phyloP scores from a whole-genome alignment of 208 protist species.

The Herpetomonas muscarum region DNA sequence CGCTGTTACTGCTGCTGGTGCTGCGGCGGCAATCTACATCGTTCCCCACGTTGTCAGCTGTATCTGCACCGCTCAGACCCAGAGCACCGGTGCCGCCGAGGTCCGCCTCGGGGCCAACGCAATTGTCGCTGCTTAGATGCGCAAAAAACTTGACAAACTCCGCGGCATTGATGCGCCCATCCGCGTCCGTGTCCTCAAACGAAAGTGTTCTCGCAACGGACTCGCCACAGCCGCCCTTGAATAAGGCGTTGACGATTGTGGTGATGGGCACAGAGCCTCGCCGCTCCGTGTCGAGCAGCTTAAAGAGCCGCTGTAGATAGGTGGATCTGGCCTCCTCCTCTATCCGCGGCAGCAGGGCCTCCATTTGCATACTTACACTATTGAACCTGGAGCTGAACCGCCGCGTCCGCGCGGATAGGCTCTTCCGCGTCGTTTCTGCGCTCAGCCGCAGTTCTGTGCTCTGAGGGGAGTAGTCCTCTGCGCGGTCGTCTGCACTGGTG shows the following conservation, averaged over 20 bases:
- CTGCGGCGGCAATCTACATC: too few species aligned
- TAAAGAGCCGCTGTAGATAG: conserved; percentile 19
- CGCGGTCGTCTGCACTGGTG: background rate
- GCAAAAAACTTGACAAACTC: conserved; percentile 26
- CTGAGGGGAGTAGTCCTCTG: background rate
- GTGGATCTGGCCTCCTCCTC: conserved; percentile 15
- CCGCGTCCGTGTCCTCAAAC: conserved; percentile 9
- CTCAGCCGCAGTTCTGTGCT: background rate
- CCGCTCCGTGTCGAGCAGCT: conserved; percentile 12
- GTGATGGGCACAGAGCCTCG: background rate
- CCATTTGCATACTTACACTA: conserved; percentile 14
- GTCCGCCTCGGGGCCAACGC: background rate
- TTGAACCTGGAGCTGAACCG: conserved; percentile 32
- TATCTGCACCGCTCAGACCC: too few species aligned
- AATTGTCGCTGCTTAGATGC: conserved; percentile 1
- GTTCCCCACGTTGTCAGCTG: too few species aligned
- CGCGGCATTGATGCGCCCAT: conserved; percentile 27
- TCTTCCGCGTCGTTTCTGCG: conserved; percentile 6
- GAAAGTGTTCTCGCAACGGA: background rate
- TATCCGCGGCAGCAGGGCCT: background rate
- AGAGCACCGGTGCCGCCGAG: background rate
- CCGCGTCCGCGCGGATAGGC: conserved; percentile 18
- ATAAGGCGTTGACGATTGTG: background rate
- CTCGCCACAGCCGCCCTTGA: background rate
- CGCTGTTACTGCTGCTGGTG: too few species aligned